Conservation (phyloP, 257 asterid genomes). For the Ballota nigra region DNA sequence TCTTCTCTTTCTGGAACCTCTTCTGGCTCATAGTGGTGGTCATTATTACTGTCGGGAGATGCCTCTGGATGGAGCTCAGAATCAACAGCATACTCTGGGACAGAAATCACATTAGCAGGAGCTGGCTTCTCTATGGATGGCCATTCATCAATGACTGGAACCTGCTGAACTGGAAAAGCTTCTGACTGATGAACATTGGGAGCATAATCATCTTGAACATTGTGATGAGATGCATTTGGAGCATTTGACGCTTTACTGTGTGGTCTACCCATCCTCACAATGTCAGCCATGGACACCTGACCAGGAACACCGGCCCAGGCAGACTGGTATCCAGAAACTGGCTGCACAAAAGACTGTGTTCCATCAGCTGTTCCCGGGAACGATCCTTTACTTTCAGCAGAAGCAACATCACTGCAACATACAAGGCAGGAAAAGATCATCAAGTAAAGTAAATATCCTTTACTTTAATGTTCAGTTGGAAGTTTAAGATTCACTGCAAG, state of each 20-base stretch:
- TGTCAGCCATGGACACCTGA: constrained; percentile 78
- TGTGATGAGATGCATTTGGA: constrained; percentile 47
- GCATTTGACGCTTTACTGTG: constrained; percentile 37
- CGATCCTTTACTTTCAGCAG: constrained; percentile 43
- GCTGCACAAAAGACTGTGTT: constrained; percentile 40
- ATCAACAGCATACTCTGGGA: constrained; percentile 43
- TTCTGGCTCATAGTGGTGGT: constrained; percentile 41
- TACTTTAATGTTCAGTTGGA: not conserved
- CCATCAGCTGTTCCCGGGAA: constrained; percentile 39
- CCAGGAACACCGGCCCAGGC: constrained; percentile 49
- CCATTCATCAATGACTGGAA: constrained; percentile 62
- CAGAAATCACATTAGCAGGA: constrained; percentile 31
- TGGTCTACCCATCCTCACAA: constrained; percentile 93
- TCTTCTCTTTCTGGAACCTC: constrained; percentile 49
- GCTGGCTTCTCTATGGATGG: constrained; percentile 61
- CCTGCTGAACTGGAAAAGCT: constrained; percentile 38
- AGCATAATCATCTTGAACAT: constrained; percentile 41
- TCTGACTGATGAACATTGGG: constrained; percentile 37
- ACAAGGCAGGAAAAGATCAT: constrained; percentile 16
- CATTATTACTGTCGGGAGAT: constrained; percentile 31
- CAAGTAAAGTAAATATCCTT: not conserved
- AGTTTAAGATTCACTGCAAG: not conserved
- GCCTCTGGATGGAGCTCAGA: constrained; percentile 48
- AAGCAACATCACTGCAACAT: constrained; percentile 49
- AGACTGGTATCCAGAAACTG: constrained; percentile 53